Evolutionary conservation across 352 stramenopile genomes (phyloP).

Genomic region (Phytopythium montanum): DNA sequence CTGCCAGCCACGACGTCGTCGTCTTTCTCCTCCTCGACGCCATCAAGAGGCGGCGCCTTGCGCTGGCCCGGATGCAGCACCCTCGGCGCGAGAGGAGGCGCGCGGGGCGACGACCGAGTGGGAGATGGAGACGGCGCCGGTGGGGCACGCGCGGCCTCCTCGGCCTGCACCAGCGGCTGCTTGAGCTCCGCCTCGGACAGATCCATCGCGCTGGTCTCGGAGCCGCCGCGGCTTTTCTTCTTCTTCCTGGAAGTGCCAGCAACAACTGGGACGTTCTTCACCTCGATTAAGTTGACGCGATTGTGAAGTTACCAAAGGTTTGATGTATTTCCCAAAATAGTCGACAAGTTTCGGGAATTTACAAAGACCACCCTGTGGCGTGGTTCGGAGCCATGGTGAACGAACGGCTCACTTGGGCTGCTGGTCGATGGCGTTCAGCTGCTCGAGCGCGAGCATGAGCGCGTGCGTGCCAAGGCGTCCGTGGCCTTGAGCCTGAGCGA

Average conservation of each 20-base stretch:
- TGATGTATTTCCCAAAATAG: conserved; percentile 15
- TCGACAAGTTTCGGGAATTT: not conserved
- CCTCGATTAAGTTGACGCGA: not conserved
- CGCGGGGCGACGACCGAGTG: not conserved
- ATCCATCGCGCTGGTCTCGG: conserved; percentile 43
- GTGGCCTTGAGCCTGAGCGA: conserved; percentile 65
- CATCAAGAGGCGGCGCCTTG: conserved; percentile 18
- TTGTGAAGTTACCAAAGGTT: not conserved
- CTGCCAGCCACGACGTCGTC: conserved; percentile 10
- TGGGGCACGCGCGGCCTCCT: conserved; percentile 9
- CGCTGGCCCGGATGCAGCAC: conserved; percentile 6
- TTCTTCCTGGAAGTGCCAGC: conserved; percentile 12
- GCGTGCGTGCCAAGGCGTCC: conserved; percentile 83
- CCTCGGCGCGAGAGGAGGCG: not conserved
- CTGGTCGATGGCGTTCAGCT: conserved; percentile 60
- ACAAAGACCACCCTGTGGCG: not conserved
- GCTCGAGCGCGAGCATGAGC: conserved; percentile 84
- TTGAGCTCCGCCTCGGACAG: conserved; percentile 72
- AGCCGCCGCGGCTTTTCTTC: conserved; percentile 16
- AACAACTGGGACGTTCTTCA: conserved; percentile 11
- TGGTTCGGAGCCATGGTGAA: not conserved
- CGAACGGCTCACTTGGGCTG: conserved; percentile 7
- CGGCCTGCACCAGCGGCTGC: conserved; percentile 52
- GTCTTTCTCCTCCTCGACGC: conserved; percentile 64
- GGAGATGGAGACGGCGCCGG: not conserved